These are phyloP conservation scores for Salix suchowensis DNA, from an alignment of 345 rosid species.

Conservation along the genomic window DNA sequence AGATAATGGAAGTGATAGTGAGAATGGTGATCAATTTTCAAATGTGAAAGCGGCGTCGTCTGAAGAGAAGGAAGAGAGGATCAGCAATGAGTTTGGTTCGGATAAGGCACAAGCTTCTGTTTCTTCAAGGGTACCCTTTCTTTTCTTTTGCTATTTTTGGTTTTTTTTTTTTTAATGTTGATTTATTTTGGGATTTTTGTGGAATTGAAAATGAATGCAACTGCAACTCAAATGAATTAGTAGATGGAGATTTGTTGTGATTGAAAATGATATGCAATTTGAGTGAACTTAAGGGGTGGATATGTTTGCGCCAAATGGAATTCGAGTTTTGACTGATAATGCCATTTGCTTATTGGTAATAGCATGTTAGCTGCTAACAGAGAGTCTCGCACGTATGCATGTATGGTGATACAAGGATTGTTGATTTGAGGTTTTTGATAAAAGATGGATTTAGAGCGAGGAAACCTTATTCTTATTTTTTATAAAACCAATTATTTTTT, in stretches of 20 bases:
- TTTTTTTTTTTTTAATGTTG: neutral
- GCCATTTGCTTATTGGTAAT: no score
- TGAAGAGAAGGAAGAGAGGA: constrained; percentile 40
- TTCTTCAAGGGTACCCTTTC: constrained; percentile 47
- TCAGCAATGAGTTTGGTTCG: constrained; percentile 34
- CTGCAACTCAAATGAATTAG: neutral
- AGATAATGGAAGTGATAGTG: constrained; percentile 18
- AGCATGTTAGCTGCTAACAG: no score
- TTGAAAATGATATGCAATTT: neutral
- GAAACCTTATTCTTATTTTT: neutral
- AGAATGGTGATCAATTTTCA: constrained; percentile 28
- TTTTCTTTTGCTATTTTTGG: neutral
- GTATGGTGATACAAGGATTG: neutral
- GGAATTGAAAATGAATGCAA: neutral
- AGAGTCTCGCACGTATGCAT: neutral
- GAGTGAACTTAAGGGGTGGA: no score
- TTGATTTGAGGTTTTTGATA: neutral
- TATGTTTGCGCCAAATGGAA: no score
- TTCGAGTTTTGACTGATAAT: no score
- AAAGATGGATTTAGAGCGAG: neutral
- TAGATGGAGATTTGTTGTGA: neutral
- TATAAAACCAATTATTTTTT: neutral
- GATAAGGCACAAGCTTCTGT: constrained; percentile 41
- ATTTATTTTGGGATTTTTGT: neutral
- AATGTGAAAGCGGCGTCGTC: constrained; percentile 33